Percentiles rank a stretch among this genome's conserved stretches.
phyloP scores from a whole-genome alignment of 768 basidiomycete species.

The Tylopilus balloui region DNA sequence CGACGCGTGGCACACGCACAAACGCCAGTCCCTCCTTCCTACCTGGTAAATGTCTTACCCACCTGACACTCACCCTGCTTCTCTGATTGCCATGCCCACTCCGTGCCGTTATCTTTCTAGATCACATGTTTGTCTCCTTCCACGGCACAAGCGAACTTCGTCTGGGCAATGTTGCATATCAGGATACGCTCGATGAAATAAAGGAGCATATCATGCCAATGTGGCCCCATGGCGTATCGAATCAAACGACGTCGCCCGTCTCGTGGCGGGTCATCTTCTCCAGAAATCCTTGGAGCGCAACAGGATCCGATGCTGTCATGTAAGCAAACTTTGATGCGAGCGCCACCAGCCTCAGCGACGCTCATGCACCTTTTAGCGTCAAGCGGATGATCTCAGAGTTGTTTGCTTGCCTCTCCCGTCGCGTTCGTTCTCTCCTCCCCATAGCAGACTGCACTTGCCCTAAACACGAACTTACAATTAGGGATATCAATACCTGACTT shows the following conservation, averaged over 20 bases:
- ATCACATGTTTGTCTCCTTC: slow-evolving; percentile 71
- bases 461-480: slow-evolving; percentile 27
- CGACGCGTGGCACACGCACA: slow-evolving; percentile 30
- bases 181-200: slow-evolving; percentile 57
- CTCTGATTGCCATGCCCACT: slow-evolving; percentile 21
- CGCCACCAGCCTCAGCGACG: neutral
- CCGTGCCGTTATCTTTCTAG: slow-evolving; percentile 36
- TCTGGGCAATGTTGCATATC: slow-evolving; percentile 41
- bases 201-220: slow-evolving; percentile 51
- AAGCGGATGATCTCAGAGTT: slow-evolving; percentile 57
- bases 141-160: slow-evolving; percentile 60
- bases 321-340: slow-evolving; percentile 28
- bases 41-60: slow-evolving; percentile 22
- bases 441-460: slow-evolving; percentile 6
- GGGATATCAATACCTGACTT: slow-evolving; percentile 70
- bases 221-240: slow-evolving; percentile 64
- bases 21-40: slow-evolving; percentile 34
- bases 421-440: slow-evolving; percentile 38
- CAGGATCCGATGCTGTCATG: slow-evolving; percentile 51
- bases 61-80: slow-evolving; percentile 7
- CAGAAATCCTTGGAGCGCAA: slow-evolving; percentile 64
- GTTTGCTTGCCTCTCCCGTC: slow-evolving; percentile 54
- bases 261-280: slow-evolving; percentile 62
- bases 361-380: slow-evolving; percentile 41
- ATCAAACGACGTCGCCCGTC: slow-evolving; percentile 35